These are phyloP conservation scores for Meyerozyma guilliermondii DNA, from an alignment of 1,139 yeast genomes.

Conservation along the genomic window DNA sequence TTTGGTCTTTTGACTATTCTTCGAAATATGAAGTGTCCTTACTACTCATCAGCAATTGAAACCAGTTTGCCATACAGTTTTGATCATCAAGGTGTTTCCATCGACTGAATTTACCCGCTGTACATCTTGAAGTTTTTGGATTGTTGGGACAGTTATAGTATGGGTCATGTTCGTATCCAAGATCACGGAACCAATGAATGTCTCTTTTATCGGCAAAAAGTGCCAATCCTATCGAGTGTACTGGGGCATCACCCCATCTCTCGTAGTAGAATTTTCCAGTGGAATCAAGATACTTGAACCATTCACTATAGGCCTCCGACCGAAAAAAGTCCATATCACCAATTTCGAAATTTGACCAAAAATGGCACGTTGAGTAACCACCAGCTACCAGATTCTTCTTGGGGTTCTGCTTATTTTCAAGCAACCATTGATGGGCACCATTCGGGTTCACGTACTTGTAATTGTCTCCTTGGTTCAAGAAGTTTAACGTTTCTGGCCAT, in stretches of 20 bases:
- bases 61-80: slow-evolving; percentile 74
- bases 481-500: slow-evolving; percentile 67
- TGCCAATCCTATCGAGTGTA: slow-evolving; percentile 70
- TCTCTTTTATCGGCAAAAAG: slow-evolving; percentile 65
- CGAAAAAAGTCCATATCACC: slow-evolving; percentile 79
- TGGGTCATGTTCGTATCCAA: slow-evolving; percentile 75
- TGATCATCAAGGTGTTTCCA: slow-evolving; percentile 48
- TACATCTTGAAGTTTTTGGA: slow-evolving; percentile 28
- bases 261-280: slow-evolving; percentile 82
- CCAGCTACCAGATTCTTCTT: slow-evolving; percentile 45
- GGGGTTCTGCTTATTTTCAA: slow-evolving; percentile 62
- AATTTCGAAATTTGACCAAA: slow-evolving; percentile 84
- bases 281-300: slow-evolving; percentile 60
- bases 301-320: slow-evolving; percentile 55
- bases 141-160: slow-evolving; percentile 66
- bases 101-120: slow-evolving; percentile 39
- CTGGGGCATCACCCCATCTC: slow-evolving; percentile 93
- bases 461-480: slow-evolving; percentile 50
- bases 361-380: slow-evolving; percentile 82
- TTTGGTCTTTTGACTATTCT: not conserved
- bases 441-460: slow-evolving; percentile 51
- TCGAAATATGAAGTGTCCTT: not conserved
- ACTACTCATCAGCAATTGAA: slow-evolving; percentile 48
- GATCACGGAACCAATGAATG: slow-evolving; percentile 85
- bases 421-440: slow-evolving; percentile 69